Evolutionary conservation across 352 stramenopile genomes (phyloP), one percentile per base, ranked within the genome.

Genomic region (Phytopythium mirpurense): DNA sequence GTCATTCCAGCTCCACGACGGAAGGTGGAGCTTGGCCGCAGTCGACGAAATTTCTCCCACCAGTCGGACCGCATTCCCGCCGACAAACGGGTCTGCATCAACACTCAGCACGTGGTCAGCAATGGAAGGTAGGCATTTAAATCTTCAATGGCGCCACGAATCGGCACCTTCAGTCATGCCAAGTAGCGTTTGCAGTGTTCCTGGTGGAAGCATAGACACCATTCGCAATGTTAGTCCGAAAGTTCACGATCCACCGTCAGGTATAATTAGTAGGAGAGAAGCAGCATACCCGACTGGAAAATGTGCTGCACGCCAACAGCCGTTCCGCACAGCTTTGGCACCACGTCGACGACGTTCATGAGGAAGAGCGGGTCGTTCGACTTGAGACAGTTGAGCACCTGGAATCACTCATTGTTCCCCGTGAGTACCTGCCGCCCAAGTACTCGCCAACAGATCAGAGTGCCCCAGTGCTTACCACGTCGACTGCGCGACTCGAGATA

Each of bases 341-440:
- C 59, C 46, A 94, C 65, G 54, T 94, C 84, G 14, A 93, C 64
- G 19, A 94, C 65, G 45, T 90, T 94, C 80, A 94, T 87, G 57
- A 91, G 58, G 53, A 93, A 91, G 19, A 94, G 59, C 6, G 78
- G 60, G 46, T 94, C 84, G n/a, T 77, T 70, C 10, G 82, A 90
- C 59, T 86, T 74, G 32, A 94, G 62, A 36, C 78, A 82, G 26
- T 81, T 62, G 34, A 94, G 47, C 55, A 94, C 70, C 84, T 93
- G 47, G 40, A n/a, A n/a, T n/a, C n/a, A n/a, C n/a, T n/a, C n/a
- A n/a, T n/a, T n/a, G n/a, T n/a, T n/a, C n/a, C n/a, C n/a, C n/a
- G n/a, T n/a, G n/a, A n/a, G n/a, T n/a, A n/a, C n/a, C n/a, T n/a
- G n/a, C n/a, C n/a, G n/a, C n/a, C n/a, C n/a, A n/a, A n/a, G n/a